A percentile compares a stretch with the other conserved stretches of the same genome.
phyloP scores from a whole-genome alignment of 495 filamentous ascomycete species.

The Aspergillus olivimuriae region DNA sequence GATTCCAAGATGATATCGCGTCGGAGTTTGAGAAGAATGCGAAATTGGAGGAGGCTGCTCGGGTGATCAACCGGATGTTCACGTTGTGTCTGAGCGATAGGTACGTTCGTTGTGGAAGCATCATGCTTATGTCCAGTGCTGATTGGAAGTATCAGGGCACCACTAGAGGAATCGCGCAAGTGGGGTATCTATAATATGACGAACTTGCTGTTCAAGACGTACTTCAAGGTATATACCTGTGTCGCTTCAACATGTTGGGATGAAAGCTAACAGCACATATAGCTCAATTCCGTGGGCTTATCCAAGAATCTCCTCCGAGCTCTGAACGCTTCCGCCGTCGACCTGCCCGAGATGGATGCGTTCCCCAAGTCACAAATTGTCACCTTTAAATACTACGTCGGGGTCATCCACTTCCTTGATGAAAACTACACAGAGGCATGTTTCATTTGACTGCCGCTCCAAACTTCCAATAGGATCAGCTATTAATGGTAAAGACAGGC shows the following conservation, averaged over 20 bases:
- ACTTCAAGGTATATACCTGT: conserved; percentile 63
- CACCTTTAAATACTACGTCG: conserved; percentile 94
- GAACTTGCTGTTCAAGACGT: conserved; percentile 94
- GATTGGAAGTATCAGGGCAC: conserved; percentile 52
- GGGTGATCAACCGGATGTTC: conserved; percentile 84
- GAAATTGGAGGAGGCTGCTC: conserved; percentile 81
- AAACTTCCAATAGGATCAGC: too few species aligned
- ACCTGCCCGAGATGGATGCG: conserved; percentile 65
- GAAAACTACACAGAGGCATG: conserved; percentile 77
- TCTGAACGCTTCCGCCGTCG: conserved; percentile 62
- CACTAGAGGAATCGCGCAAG: conserved; percentile 85
- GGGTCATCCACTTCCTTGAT: conserved; percentile 82
- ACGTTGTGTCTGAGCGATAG: conserved; percentile 80
- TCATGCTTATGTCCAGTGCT: conserved; percentile 11
- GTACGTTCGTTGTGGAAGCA: conserved; percentile 42
- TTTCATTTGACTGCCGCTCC: too few species aligned
- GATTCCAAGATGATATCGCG: conserved; percentile 71
- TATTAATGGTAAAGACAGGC: too few species aligned
- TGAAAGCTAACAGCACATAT: too few species aligned
- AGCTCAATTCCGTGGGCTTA: conserved; percentile 78
- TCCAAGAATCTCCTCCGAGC: conserved; percentile 85
- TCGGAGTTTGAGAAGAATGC: conserved; percentile 65
- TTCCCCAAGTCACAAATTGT: conserved; percentile 88
- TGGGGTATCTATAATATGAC: conserved; percentile 93
- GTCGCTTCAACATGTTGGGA: not conserved